Conservation (phyloP, 352 stramenopile species). For the Paralagenidium karlingii region DNA sequence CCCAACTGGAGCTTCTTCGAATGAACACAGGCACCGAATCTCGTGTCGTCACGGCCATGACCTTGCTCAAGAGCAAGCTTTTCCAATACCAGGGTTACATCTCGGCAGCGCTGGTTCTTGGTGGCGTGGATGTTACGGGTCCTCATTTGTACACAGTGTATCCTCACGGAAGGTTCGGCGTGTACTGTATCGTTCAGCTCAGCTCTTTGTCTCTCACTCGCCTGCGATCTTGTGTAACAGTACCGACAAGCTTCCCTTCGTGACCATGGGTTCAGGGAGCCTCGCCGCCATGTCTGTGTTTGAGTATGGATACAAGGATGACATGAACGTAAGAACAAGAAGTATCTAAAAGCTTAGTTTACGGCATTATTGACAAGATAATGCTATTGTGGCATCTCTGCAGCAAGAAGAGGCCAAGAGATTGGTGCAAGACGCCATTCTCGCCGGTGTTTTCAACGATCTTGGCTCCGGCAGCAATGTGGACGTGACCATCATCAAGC, state of each 20-base stretch:
- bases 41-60: conserved; percentile 95
- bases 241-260: conserved; percentile 95
- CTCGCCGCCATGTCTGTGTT: conserved; percentile 98
- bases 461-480: conserved; percentile 67
- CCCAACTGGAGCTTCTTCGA: conserved; percentile 92
- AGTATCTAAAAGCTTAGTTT: not conserved
- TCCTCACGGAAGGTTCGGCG: conserved; percentile 83
- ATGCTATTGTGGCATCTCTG: not conserved
- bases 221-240: conserved; percentile 9
- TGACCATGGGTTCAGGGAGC: conserved; percentile 97
- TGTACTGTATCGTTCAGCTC: not conserved
- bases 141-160: conserved; percentile 97
- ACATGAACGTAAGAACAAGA: conserved; percentile 76
- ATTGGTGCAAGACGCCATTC: conserved; percentile 93
- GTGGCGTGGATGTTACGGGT: conserved; percentile 93
- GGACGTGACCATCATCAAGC: conserved; percentile 39
- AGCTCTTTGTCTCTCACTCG: not conserved
- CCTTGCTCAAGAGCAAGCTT: conserved; percentile 93
- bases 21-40: conserved; percentile 83
- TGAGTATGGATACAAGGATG: conserved; percentile 90
- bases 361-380: not conserved
- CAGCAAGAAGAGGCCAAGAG: conserved; percentile 92
- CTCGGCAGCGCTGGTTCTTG: conserved; percentile 93
- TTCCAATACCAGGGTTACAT: conserved; percentile 97
- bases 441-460: conserved; percentile 98